Percentiles rank a stretch among this genome's conserved stretches.
These are phyloP conservation scores for Hsuehochloa calcarea DNA, from an alignment of 176 grass and related monocot genomes.

Conservation along the genomic window DNA sequence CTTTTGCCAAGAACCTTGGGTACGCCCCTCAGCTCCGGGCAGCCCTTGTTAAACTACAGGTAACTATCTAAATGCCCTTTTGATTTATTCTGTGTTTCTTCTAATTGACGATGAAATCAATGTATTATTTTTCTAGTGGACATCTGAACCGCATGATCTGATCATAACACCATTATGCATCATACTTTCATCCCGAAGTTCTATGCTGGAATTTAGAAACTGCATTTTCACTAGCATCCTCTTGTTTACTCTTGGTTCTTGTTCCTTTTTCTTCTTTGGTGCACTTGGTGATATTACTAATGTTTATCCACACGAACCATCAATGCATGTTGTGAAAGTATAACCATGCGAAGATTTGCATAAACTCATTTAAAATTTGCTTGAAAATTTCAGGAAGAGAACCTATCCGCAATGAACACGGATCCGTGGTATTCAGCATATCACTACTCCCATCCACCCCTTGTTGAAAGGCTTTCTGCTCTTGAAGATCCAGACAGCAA, in stretches of 20 bases:
- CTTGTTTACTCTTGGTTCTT: not conserved
- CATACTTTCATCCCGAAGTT: not conserved
- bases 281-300: not conserved
- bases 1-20: constrained; percentile 95
- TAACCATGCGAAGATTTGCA: not conserved
- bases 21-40: constrained; percentile 67
- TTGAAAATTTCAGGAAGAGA: constrained; percentile 79
- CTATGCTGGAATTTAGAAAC: not conserved
- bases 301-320: not conserved
- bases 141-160: not conserved
- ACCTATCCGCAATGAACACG: constrained; percentile 96
- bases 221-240: not conserved
- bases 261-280: not conserved
- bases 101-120: not conserved
- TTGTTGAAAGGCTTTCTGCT: constrained; percentile 84
- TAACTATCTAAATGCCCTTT: constrained; percentile 28
- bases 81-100: not conserved
- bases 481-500: constrained; percentile 72
- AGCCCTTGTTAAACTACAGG: constrained; percentile 90
- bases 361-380: constrained; percentile 1
- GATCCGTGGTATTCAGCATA: constrained; percentile 99
- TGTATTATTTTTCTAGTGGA: not conserved
- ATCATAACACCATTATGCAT: not conserved
- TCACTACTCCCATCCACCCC: constrained; percentile 96
- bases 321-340: not conserved